Evolutionary conservation across 2,329 filamentous ascomycete genomes (phyloP), one percentile per base, ranked within the genome.

Genomic region (Talaromyces rugulosus): DNA sequence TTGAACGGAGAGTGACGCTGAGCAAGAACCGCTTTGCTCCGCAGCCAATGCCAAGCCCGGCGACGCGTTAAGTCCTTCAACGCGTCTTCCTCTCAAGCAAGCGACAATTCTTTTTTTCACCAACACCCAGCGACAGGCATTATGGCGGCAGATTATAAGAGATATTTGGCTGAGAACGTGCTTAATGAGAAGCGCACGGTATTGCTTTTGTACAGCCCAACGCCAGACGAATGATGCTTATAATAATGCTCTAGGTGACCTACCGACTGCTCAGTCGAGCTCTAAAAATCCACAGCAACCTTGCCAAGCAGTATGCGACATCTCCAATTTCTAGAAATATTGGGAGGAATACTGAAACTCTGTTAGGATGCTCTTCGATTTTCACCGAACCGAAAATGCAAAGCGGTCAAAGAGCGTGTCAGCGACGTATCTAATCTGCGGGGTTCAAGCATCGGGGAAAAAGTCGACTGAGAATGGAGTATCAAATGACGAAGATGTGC

Each of bases 401-500:
- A 91, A 89, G 74, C 89, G 87, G 64, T 83, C 89, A 0, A 84
- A 86, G 27, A 88, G 87, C 30, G 81, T 97, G n/a, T 86, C 96
- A 77, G 95, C 94, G 52, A 97, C 92, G n/a, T 99, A 97, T 76
- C 80, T 97, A 56, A 73, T 99, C 53, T 89, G 88, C 57, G 95
- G 94, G 44, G 84, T 80, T 27, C 89, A 85, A 69, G 81, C 76
- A 59, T 69, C 70, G 5, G 71, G 72, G 18, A 74, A 76, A 14
- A 58, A 67, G 9, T 51, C 70, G 28, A 62, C 68, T 30, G 67
- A 74, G 11, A 82, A 81, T 66, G 78, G 75, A 27, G n/a, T 28
- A 28, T 65, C 71, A 28, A 78, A 81, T 40, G 82, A 89, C 68
- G 30, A 53, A 53, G 50, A 88, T 52, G 77, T 81, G 42, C 64